Evolutionary conservation across 1,284 basidiomycete species (phyloP).

Genomic region (Tremellales sp.): DNA sequence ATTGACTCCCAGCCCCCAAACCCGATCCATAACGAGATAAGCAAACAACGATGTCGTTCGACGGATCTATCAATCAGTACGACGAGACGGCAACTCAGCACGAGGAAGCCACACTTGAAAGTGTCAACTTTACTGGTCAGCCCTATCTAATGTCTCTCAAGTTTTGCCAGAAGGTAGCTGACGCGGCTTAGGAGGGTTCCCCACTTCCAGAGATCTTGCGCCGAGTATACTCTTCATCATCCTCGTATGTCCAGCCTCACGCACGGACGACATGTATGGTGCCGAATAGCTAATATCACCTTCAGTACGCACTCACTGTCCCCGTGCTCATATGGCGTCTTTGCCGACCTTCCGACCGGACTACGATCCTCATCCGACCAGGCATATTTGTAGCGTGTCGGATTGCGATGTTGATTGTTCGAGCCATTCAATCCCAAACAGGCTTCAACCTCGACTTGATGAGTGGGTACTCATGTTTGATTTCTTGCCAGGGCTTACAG

Average conservation of each 20-base stretch:
- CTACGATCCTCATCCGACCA: constrained; percentile 26
- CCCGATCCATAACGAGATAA: no score
- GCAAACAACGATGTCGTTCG: no score
- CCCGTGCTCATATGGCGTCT: constrained; percentile 24
- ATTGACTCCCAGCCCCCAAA: no score
- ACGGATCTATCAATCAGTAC: no score
- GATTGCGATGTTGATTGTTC: constrained; percentile 20
- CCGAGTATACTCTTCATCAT: constrained; percentile 34
- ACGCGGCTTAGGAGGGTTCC: constrained; percentile 23
- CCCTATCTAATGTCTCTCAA: no score
- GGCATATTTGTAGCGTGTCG: constrained; percentile 23
- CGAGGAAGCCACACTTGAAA: not conserved
- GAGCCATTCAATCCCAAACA: constrained; percentile 9
- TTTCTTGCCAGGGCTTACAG: not conserved
- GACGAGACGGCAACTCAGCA: not conserved
- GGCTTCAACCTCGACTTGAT: not conserved
- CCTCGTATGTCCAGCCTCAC: constrained; percentile 16
- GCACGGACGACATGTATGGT: no score
- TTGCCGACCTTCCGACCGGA: constrained; percentile 9
- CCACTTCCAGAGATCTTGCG: constrained; percentile 25
- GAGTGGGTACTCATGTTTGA: not conserved
- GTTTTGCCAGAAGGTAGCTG: not conserved
- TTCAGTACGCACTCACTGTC: constrained; percentile 20
- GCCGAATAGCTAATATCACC: no score
- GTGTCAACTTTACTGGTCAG: not conserved